A percentile compares a stretch with the other conserved stretches of the same genome.
phyloP scores from a whole-genome alignment of 176 grass and related monocot species.

The Phoenix roebelenii region DNA sequence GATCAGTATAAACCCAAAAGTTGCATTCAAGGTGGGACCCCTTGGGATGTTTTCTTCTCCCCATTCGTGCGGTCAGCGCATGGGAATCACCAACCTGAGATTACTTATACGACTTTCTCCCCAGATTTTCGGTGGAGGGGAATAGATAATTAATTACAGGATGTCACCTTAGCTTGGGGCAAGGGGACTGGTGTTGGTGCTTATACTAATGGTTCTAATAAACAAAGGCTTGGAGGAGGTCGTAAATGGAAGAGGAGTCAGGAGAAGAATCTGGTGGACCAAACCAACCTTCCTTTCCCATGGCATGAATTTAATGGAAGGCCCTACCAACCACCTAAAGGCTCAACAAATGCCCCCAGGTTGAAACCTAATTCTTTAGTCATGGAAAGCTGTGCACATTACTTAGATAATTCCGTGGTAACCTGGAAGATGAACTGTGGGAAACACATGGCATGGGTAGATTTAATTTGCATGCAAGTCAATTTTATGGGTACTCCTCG shows the following conservation, averaged over 20 bases:
- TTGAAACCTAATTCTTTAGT: too few relatives aligned
- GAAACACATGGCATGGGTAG: too few relatives aligned
- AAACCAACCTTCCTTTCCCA: conserved; percentile 29
- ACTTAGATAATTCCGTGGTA: too few relatives aligned
- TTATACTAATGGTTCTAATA: too few relatives aligned
- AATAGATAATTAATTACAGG: conserved; percentile 77
- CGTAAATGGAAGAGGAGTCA: too few relatives aligned
- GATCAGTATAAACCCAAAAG: too few relatives aligned
- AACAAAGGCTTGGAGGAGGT: too few relatives aligned
- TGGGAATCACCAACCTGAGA: conserved; percentile 59
- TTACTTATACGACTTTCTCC: conserved; percentile 32
- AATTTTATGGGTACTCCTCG: too few relatives aligned
- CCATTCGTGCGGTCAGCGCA: conserved; percentile 97
- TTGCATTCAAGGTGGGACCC: too few relatives aligned
- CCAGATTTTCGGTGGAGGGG: conserved; percentile 63
- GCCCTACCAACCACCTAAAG: conserved; percentile 40
- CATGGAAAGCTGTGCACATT: too few relatives aligned
- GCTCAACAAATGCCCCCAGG: conserved; percentile 19
- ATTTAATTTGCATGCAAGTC: too few relatives aligned
- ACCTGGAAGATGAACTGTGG: too few relatives aligned
- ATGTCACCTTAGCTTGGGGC: conserved; percentile 77
- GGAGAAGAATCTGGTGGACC: conserved; percentile 8
- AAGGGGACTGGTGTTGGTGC: conserved; percentile 28
- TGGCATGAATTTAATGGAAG: conserved; percentile 22
- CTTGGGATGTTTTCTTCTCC: neutral